Evolutionary conservation across 345 rosid genomes (phyloP).

Genomic region (Angophora floribunda): DNA sequence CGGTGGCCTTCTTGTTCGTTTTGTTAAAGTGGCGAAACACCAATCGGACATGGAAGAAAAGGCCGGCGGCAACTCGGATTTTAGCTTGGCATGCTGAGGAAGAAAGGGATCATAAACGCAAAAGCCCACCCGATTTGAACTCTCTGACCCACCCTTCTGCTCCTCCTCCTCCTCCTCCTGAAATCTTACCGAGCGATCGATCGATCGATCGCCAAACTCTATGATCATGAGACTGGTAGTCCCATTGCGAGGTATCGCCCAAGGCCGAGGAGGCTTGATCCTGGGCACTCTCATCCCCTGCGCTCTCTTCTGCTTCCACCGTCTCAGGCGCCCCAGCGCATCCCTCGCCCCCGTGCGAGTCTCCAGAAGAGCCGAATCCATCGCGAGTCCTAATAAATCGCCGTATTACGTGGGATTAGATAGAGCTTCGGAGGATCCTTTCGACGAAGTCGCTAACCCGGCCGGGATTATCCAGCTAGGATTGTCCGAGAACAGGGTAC

Average conservation of each 20-base stretch:
- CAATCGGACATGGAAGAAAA: neutral
- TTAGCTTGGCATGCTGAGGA: neutral
- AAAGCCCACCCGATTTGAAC: neutral
- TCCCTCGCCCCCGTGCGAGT: slow-evolving; percentile 46
- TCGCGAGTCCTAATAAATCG: slow-evolving; percentile 57
- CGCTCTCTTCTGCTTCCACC: slow-evolving; percentile 70
- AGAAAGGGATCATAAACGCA: neutral
- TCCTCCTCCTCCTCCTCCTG: neutral
- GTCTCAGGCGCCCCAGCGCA: slow-evolving; percentile 57
- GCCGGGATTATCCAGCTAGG: slow-evolving; percentile 84
- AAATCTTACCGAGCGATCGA: neutral
- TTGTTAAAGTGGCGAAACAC: neutral
- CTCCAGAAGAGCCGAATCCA: slow-evolving; percentile 41
- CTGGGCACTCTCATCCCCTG: slow-evolving; percentile 85
- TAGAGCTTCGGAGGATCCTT: slow-evolving; percentile 50
- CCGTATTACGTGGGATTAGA: slow-evolving; percentile 65
- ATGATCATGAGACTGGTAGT: slow-evolving; percentile 65
- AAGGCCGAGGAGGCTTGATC: slow-evolving; percentile 77
- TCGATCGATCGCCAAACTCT: neutral
- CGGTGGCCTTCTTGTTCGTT: neutral
- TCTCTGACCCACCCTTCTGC: neutral
- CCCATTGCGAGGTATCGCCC: slow-evolving; percentile 72
- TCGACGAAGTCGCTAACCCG: slow-evolving; percentile 35
- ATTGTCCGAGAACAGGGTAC: slow-evolving; percentile 67
- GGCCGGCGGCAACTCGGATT: neutral